A percentile compares a stretch with the other conserved stretches of the same genome.
Conservation (phyloP, 768 basidiomycete species). For the Kwoniella botswanensis region DNA sequence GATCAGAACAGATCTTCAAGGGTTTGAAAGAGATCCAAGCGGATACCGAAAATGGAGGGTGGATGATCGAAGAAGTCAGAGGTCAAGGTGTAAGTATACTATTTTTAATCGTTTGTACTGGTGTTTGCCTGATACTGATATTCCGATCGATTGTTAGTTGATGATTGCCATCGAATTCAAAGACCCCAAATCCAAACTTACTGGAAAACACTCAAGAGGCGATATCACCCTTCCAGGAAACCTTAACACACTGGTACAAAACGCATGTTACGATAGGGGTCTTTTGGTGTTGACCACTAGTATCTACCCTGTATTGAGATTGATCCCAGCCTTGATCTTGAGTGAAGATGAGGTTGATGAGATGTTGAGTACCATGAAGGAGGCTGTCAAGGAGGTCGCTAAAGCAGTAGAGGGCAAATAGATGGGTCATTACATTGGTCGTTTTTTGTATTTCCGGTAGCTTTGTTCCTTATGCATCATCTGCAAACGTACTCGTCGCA, state of each 20-base stretch:
- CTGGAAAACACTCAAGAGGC: constrained; percentile 21
- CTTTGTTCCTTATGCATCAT: background rate
- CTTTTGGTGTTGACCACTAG: constrained; percentile 86
- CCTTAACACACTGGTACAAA: constrained; percentile 73
- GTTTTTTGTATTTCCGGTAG: background rate
- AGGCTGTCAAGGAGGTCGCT: constrained; percentile 61
- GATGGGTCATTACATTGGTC: background rate
- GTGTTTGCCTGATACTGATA: constrained; percentile 9
- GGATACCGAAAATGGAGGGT: constrained; percentile 62
- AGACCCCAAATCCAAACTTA: constrained; percentile 61
- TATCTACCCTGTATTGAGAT: constrained; percentile 61
- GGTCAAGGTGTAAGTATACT: constrained; percentile 66
- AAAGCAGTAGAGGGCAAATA: constrained; percentile 17
- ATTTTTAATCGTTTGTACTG: background rate
- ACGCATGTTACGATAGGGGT: constrained; percentile 82
- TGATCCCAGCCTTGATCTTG: constrained; percentile 91
- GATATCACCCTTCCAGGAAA: constrained; percentile 58
- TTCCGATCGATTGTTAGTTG: constrained; percentile 56
- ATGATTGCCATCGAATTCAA: constrained; percentile 76
- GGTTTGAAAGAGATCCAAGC: constrained; percentile 67
- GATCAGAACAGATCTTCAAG: constrained; percentile 77
- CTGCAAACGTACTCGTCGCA: background rate
- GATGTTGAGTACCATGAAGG: constrained; percentile 56
- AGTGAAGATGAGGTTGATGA: constrained; percentile 73
- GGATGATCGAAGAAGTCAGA: constrained; percentile 80